Evolutionary conservation across 768 basidiomycete genomes (phyloP).

Genomic region (Vararia minispora): DNA sequence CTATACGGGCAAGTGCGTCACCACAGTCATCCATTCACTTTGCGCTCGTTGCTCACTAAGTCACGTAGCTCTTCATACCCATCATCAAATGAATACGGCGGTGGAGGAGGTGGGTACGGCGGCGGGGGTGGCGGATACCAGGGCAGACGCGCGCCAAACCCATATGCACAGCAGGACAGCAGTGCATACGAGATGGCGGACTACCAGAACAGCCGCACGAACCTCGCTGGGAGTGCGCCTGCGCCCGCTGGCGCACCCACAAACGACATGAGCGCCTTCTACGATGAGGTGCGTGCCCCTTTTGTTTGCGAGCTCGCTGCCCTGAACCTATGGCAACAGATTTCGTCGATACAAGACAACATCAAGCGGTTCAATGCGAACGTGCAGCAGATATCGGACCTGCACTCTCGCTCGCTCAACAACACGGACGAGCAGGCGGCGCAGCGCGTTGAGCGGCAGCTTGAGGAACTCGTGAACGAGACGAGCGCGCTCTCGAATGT

Average conservation of each 20-base stretch:
- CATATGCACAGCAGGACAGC: conserved; percentile 53
- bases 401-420: conserved; percentile 40
- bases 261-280: conserved; percentile 61
- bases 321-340: conserved; percentile 20
- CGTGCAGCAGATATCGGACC: conserved; percentile 32
- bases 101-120: too few species aligned
- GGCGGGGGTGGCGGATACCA: conserved; percentile 10
- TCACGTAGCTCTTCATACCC: conserved; percentile 9
- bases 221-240: conserved; percentile 32
- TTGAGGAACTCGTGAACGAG: conserved; percentile 48
- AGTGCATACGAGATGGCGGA: conserved; percentile 60
- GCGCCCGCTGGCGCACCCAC: conserved; percentile 20
- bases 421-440: conserved; percentile 35
- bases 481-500: conserved; percentile 47
- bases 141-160: conserved; percentile 39
- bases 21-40: conserved; percentile 2
- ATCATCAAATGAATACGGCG: conserved; percentile 6
- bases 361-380: conserved; percentile 34
- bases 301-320: conserved; percentile 1
- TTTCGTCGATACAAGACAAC: conserved; percentile 36
- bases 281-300: conserved; percentile 48
- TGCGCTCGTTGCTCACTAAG: background rate
- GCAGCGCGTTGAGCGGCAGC: conserved; percentile 29
- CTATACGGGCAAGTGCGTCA: conserved; percentile 35
- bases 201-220: conserved; percentile 47